These are phyloP conservation scores for Gonapodya prolifera DNA, from an alignment of 192 early-diverging fungal species.

Conservation along the genomic window DNA sequence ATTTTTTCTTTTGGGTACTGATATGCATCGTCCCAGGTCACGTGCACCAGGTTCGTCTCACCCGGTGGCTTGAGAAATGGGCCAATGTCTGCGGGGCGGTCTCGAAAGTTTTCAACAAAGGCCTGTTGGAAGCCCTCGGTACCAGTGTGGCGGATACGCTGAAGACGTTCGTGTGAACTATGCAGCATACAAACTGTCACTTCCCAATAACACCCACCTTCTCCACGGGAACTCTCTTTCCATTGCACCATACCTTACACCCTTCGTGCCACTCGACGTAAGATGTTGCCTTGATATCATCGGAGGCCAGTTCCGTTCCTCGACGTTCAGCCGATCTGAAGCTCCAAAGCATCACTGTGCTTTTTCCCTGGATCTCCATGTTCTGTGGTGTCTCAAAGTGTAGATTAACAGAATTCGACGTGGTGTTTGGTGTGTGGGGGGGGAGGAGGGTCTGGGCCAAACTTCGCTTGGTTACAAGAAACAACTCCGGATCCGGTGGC, in stretches of 20 bases:
- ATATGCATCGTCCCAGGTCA: not conserved
- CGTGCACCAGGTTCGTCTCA: not conserved
- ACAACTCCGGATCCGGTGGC: not conserved
- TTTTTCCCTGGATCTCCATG: not conserved
- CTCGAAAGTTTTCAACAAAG: not conserved
- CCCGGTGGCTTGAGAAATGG: not conserved
- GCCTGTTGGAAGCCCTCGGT: not conserved
- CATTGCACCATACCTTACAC: not conserved
- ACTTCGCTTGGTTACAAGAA: not conserved
- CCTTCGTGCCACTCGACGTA: not conserved
- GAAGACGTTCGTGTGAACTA: not conserved
- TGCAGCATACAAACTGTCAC: not conserved
- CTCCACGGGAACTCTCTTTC: not conserved
- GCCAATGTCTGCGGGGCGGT: not conserved
- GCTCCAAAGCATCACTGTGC: not conserved
- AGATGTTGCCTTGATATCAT: not conserved
- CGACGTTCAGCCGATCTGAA: not conserved
- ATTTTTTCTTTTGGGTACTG: not conserved
- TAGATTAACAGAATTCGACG: not conserved
- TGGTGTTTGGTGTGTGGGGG: not conserved
- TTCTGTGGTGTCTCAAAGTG: not conserved
- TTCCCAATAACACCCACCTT: not conserved
- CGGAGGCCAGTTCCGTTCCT: not conserved
- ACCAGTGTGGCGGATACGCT: not conserved
- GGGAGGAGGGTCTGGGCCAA: not conserved